Evolutionary conservation across 768 basidiomycete genomes (phyloP), one percentile per base, ranked within the genome.

Genomic region (Megacollybia marginata): DNA sequence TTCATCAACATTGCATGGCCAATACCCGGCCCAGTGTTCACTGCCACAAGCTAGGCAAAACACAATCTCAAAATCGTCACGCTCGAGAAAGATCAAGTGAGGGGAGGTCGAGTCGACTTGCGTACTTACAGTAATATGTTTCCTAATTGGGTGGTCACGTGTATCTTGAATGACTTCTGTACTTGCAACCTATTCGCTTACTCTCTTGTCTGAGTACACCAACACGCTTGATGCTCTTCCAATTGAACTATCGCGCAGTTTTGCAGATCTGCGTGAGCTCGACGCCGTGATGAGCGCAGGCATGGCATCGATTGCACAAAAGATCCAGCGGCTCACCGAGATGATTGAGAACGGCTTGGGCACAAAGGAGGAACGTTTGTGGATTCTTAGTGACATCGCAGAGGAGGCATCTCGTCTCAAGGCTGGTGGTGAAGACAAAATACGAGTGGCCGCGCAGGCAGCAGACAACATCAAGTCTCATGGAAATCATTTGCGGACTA

Each of bases 351-450:
- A 78, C 51, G 74, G 78, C 57, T 60, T 65, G 2, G 73, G 70
- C 16, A 64, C 69, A 35, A 83, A 83, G 58, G 81, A 84, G 59
- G 82, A 90, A 57, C 81, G 92, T 42, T 83, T 97, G 48, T 82
- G 82, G 73, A 80, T 94, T 32, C 81, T 99, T 57, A 78, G 83
- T 44, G 91, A 96, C 63, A 92, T 98, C 60, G 92, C 93, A 7
- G 94, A 98, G 49, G 95, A 97, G 67, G 93, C 93, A 0, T 73
- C 78, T 44, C 78, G 89, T 42, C 86, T 96, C 68, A 92, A 93
- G 66, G 79, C 92, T 53, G 94, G 95, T 23, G 90, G 89, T 48
- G 95, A 97, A 66, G 96, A 98, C 80, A 97, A 97, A 75, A 95
- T 97, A 66, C 82, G 92, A 60, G 91, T 95, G 52, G 92, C 92